A percentile compares a stretch with the other conserved stretches of the same genome.
Evolutionary conservation across 768 basidiomycete genomes (phyloP).

Genomic region (Hydnomerulius pinastri): DNA sequence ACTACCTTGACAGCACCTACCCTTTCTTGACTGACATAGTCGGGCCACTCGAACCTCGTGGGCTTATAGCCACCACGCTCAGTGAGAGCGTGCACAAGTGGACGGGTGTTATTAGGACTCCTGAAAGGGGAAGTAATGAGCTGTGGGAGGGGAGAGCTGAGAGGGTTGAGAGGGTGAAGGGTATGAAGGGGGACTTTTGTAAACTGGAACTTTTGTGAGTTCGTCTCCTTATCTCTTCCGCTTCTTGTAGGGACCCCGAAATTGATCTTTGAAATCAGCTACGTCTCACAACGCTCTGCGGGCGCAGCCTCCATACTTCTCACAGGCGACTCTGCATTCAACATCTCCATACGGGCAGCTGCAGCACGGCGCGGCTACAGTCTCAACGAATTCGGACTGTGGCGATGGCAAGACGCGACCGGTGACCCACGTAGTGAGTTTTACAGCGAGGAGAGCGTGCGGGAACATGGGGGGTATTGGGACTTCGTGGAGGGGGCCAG

Average conservation of each 20-base stretch:
- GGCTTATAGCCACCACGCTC: conserved; percentile 45
- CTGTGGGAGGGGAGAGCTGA: conserved; percentile 30
- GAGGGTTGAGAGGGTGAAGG: conserved; percentile 26
- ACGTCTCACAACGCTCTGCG: conserved; percentile 26
- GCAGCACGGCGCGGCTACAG: conserved; percentile 49
- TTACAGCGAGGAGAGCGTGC: conserved; percentile 6
- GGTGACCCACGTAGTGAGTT: not conserved
- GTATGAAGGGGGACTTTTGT: conserved; percentile 39
- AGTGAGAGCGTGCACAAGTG: conserved; percentile 39
- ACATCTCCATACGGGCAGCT: conserved; percentile 39
- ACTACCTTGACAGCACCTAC: conserved; percentile 10
- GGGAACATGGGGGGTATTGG: conserved; percentile 21
- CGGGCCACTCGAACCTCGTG: conserved; percentile 43
- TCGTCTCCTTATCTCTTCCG: not conserved
- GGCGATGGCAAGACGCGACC: conserved; percentile 47
- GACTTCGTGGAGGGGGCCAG: conserved; percentile 18
- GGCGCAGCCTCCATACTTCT: conserved; percentile 54
- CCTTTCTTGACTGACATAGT: conserved; percentile 41
- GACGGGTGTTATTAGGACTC: conserved; percentile 55
- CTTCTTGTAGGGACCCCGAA: no score
- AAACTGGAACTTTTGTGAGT: conserved; percentile 36
- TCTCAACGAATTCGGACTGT: conserved; percentile 65
- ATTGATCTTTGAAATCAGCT: conserved; percentile 11
- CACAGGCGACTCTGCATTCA: conserved; percentile 59
- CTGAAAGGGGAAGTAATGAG: conserved; percentile 28